Evolutionary conservation across 2,329 filamentous ascomycete genomes (phyloP).

Genomic region (Ophiostoma sp.): DNA sequence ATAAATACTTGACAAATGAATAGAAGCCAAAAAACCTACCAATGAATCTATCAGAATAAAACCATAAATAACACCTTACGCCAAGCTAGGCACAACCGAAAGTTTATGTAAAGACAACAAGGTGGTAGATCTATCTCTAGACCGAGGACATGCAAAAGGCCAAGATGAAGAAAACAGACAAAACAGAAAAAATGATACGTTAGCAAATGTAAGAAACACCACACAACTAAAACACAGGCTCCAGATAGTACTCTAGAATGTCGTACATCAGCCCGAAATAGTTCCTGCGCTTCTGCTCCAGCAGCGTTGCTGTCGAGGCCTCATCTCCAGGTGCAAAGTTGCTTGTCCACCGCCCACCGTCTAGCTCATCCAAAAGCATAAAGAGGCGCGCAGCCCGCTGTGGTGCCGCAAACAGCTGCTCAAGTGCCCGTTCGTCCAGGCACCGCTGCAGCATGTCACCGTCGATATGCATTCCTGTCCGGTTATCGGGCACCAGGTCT

Average conservation of each 20-base stretch:
- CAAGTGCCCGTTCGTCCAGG: constrained; percentile 43
- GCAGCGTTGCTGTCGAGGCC: background rate
- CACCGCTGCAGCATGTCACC: constrained; percentile 59
- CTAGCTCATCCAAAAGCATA: constrained; percentile 47
- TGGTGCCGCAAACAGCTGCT: constrained; percentile 38
- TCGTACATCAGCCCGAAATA: constrained; percentile 50
- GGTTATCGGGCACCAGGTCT: constrained; percentile 34
- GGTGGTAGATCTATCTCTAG: background rate
- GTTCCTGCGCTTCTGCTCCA: constrained; percentile 25
- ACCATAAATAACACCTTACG: background rate
- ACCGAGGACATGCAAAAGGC: background rate
- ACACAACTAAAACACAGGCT: constrained; percentile 34
- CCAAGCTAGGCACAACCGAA: background rate
- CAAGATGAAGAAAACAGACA: background rate
- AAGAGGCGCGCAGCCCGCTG: constrained; percentile 40
- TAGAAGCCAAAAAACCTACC: background rate
- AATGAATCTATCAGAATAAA: background rate
- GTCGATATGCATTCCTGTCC: constrained; percentile 57
- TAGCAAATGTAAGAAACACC: background rate
- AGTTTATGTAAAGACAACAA: background rate
- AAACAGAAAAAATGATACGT: background rate
- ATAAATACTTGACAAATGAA: too few relatives aligned
- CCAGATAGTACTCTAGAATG: constrained; percentile 50
- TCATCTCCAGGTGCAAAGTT: constrained; percentile 24
- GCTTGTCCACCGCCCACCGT: constrained; percentile 41